phyloP scores from a whole-genome alignment of 1,284 basidiomycete species.

The Sporisorium iseilematis-ciliati region DNA sequence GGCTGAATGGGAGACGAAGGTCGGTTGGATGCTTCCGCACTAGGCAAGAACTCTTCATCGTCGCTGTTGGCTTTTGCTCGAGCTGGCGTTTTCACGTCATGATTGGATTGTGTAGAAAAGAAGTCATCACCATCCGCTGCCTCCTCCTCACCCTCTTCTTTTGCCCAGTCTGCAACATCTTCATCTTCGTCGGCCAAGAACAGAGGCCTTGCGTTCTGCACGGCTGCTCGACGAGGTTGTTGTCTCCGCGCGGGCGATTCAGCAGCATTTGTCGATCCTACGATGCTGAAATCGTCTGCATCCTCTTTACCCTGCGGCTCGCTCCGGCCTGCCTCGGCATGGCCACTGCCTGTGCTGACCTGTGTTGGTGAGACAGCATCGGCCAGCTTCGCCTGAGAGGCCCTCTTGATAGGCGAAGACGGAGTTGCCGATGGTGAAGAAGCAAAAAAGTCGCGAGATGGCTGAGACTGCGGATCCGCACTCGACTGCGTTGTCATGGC shows the following conservation, averaged over 20 bases:
- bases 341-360: background rate
- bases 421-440: conserved; percentile 48
- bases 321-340: background rate
- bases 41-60: conserved; percentile 27
- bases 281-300: conserved; percentile 22
- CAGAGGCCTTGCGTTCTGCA: conserved; percentile 37
- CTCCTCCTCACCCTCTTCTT: conserved; percentile 9
- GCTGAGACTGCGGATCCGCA: conserved; percentile 31
- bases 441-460: conserved; percentile 46
- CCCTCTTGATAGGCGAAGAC: conserved; percentile 21
- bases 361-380: background rate
- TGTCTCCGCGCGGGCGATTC: conserved; percentile 19
- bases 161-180: conserved; percentile 29
- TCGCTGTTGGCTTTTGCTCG: conserved; percentile 19
- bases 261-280: conserved; percentile 13
- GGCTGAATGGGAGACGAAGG: conserved; percentile 13
- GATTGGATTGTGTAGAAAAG: conserved; percentile 27
- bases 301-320: background rate
- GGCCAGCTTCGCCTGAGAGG: background rate
- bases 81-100: conserved; percentile 1
- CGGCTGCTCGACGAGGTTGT: conserved; percentile 39
- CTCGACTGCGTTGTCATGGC: conserved; percentile 41
- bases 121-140: conserved; percentile 23
- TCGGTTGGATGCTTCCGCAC: conserved; percentile 5
- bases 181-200: conserved; percentile 43